Percentiles rank a stretch among this genome's conserved stretches.
Evolutionary conservation across 164 flowering plant genomes (phyloP).

Genomic region (Malania oleifera): DNA sequence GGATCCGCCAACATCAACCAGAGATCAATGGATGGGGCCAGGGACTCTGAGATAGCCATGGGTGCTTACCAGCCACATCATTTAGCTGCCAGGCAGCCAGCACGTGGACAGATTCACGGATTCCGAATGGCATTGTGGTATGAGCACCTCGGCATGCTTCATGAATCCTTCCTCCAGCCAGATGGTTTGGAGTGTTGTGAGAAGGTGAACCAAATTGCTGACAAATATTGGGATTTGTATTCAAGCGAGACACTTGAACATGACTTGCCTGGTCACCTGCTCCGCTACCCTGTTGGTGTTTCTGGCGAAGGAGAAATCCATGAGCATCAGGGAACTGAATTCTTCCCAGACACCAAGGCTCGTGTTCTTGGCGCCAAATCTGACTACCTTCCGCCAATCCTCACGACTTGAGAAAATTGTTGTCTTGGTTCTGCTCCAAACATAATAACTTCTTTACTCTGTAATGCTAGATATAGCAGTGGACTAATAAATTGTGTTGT

Average conservation of each 20-base stretch:
- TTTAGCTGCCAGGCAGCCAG: slow-evolving; percentile 27
- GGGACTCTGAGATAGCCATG: slow-evolving; percentile 63
- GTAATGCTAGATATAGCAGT: slow-evolving; percentile 1
- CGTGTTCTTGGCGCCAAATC: slow-evolving; percentile 48
- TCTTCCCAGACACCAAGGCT: slow-evolving; percentile 62
- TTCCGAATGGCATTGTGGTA: slow-evolving; percentile 54
- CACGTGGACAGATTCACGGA: slow-evolving; percentile 53
- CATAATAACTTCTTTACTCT: neutral
- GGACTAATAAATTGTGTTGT: neutral
- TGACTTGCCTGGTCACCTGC: slow-evolving; percentile 58
- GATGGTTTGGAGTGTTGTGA: slow-evolving; percentile 33
- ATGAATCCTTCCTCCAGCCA: slow-evolving; percentile 40
- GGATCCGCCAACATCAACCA: slow-evolving; percentile 66
- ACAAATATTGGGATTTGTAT: slow-evolving; percentile 54
- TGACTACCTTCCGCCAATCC: slow-evolving; percentile 56
- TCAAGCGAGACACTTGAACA: slow-evolving; percentile 41
- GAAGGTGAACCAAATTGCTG: slow-evolving; percentile 49
- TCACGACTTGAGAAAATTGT: slow-evolving; percentile 31
- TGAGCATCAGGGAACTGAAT: slow-evolving; percentile 42
- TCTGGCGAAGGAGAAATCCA: slow-evolving; percentile 37
- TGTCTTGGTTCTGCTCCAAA: neutral
- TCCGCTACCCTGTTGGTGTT: slow-evolving; percentile 48
- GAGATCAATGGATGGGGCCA: slow-evolving; percentile 62
- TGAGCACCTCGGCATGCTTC: slow-evolving; percentile 55
- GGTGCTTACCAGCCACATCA: slow-evolving; percentile 55